Conservation (phyloP, 1,284 basidiomycete species). For the Ganoderma boninense region DNA sequence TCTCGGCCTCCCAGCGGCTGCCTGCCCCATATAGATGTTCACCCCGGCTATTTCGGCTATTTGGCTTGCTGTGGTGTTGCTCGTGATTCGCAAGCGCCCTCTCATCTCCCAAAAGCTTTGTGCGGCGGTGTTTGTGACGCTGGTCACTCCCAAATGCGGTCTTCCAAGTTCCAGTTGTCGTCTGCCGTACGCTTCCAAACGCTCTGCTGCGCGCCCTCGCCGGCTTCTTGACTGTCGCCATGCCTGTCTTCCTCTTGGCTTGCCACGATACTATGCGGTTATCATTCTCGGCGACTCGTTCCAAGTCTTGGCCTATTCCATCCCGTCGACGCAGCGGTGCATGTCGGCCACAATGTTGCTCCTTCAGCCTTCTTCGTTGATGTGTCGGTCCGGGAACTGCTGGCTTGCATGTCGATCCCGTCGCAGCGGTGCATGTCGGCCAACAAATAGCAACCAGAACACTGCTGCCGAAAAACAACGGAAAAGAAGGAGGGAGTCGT, state of each 20-base stretch:
- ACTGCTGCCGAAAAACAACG: too few relatives aligned
- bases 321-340: neutral
- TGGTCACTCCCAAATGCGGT: neutral
- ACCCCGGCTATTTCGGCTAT: neutral
- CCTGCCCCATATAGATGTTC: neutral
- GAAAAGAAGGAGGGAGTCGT: too few relatives aligned
- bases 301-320: neutral
- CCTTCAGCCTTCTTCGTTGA: too few relatives aligned
- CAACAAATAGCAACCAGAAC: too few relatives aligned
- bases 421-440: too few relatives aligned
- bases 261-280: neutral
- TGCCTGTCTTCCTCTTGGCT: neutral
- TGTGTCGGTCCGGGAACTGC: too few relatives aligned
- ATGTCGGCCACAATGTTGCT: neutral
- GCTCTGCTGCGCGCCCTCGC: neutral
- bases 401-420: too few relatives aligned
- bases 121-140: slow-evolving; percentile 1
- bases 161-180: neutral
- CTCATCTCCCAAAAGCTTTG: too few relatives aligned
- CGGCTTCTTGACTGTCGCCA: neutral
- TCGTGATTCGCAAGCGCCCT: too few relatives aligned
- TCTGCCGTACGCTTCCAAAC: neutral
- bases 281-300: neutral
- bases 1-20: neutral
- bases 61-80: neutral